A percentile compares a stretch with the other conserved stretches of the same genome.
These are phyloP conservation scores for Simplicillium sp. DNA, from an alignment of 2,329 filamentous ascomycete genomes.

Conservation along the genomic window DNA sequence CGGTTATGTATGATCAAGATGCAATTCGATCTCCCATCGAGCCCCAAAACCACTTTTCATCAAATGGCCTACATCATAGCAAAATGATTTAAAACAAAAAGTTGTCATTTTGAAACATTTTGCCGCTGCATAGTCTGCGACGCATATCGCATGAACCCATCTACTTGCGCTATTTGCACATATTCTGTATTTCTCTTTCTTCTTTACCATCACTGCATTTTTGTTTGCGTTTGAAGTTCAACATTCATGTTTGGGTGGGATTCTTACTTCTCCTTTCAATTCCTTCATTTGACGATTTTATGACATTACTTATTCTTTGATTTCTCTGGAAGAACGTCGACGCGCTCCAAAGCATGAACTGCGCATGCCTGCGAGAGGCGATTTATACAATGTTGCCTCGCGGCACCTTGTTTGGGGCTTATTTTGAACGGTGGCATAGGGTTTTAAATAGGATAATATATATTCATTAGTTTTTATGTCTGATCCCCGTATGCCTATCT, in stretches of 20 bases:
- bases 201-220: not conserved
- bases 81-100: conserved; percentile 40
- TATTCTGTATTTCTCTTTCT: not conserved
- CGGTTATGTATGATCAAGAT: conserved; percentile 27
- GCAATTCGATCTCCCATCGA: conserved; percentile 22
- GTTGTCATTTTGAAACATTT: too few species aligned
- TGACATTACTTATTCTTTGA: not conserved
- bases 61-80: conserved; percentile 41
- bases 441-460: too few species aligned
- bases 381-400: conserved; percentile 35
- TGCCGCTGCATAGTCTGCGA: conserved; percentile 3
- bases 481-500: too few species aligned
- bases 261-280: conserved; percentile 9
- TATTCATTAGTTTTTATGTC: too few species aligned
- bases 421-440: not conserved
- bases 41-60: conserved; percentile 25
- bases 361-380: not conserved
- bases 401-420: conserved; percentile 28
- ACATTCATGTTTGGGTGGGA: conserved; percentile 4
- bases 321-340: not conserved
- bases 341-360: conserved; percentile 2
- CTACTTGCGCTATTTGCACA: conserved; percentile 8
- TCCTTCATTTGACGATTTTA: conserved; percentile 6
- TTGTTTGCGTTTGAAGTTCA: conserved; percentile 15
- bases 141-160: conserved; percentile 2